Evolutionary conservation across 148 eudicot species (phyloP).

Genomic region (Silene conica): DNA sequence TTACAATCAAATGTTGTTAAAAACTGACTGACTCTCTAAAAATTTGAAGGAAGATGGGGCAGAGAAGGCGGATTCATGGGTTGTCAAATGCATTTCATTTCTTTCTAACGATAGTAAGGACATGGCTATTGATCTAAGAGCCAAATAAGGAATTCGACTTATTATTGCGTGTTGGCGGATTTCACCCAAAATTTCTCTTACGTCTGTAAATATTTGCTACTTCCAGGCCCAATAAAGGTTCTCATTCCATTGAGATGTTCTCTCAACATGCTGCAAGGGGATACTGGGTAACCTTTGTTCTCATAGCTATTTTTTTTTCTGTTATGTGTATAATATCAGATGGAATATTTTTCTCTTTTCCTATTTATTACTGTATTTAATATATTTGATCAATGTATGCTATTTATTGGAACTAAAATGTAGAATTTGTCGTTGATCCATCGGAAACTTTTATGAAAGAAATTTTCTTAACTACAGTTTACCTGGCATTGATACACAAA

Average conservation of each 20-base stretch:
- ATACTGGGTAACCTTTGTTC: constrained; percentile 68
- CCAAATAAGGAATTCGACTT: constrained; percentile 1
- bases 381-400: neutral
- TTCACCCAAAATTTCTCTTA: constrained; percentile 1
- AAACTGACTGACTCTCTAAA: neutral
- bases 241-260: constrained; percentile 69
- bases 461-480: neutral
- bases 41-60: constrained; percentile 48
- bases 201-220: constrained; percentile 26
- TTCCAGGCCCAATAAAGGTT: constrained; percentile 38
- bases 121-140: neutral
- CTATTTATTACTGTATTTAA: neutral
- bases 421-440: neutral
- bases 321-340: neutral
- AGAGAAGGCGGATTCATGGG: constrained; percentile 43
- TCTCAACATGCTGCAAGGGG: constrained; percentile 94
- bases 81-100: constrained; percentile 60
- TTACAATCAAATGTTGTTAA: neutral
- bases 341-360: neutral
- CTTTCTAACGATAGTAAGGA: constrained; percentile 51
- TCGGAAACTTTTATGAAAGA: neutral
- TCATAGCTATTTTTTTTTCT: neutral
- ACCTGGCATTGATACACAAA: neutral
- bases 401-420: neutral
- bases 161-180: neutral